These are phyloP conservation scores for Arthrobotrys musiformis DNA, from an alignment of 2,329 filamentous ascomycete genomes.

Conservation along the genomic window DNA sequence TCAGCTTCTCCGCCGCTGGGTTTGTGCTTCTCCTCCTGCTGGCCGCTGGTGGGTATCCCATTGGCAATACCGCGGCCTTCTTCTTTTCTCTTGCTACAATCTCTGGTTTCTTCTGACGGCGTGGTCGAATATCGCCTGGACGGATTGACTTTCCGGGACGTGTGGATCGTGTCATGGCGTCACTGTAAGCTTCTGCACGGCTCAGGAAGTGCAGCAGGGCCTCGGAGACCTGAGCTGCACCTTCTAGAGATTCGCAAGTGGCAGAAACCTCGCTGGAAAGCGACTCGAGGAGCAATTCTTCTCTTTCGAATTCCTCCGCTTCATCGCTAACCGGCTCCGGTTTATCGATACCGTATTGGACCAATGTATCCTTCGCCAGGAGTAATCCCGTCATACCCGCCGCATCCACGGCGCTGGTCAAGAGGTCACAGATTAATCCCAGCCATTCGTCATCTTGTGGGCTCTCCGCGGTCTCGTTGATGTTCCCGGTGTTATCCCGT, in stretches of 20 bases:
- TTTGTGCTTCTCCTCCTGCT: slow-evolving; percentile 59
- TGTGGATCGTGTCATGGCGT: slow-evolving; percentile 11
- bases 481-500: slow-evolving; percentile 14
- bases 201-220: slow-evolving; percentile 38
- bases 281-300: slow-evolving; percentile 48
- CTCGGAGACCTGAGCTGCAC: slow-evolving; percentile 46
- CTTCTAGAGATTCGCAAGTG: slow-evolving; percentile 47
- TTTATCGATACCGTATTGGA: slow-evolving; percentile 33
- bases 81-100: slow-evolving; percentile 43
- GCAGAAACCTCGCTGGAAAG: slow-evolving; percentile 50
- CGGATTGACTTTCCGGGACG: slow-evolving; percentile 27
- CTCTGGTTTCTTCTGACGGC: slow-evolving; percentile 39
- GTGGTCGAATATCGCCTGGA: slow-evolving; percentile 33
- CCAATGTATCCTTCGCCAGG: slow-evolving; percentile 47
- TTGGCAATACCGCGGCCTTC: slow-evolving; percentile 50
- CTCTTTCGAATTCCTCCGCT: slow-evolving; percentile 40
- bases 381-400: slow-evolving; percentile 52
- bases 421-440: slow-evolving; percentile 49
- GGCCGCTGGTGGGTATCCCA: slow-evolving; percentile 49
- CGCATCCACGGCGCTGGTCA: slow-evolving; percentile 52
- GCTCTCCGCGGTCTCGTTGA: slow-evolving; percentile 26
- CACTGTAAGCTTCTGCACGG: slow-evolving; percentile 42
- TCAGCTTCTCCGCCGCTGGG: slow-evolving; percentile 26
- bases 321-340: slow-evolving; percentile 23
- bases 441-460: slow-evolving; percentile 51